Percentiles rank a stretch among this genome's conserved stretches.
phyloP scores from a whole-genome alignment of 371 early-diverging fungal species.

The Zychaea mexicana region DNA sequence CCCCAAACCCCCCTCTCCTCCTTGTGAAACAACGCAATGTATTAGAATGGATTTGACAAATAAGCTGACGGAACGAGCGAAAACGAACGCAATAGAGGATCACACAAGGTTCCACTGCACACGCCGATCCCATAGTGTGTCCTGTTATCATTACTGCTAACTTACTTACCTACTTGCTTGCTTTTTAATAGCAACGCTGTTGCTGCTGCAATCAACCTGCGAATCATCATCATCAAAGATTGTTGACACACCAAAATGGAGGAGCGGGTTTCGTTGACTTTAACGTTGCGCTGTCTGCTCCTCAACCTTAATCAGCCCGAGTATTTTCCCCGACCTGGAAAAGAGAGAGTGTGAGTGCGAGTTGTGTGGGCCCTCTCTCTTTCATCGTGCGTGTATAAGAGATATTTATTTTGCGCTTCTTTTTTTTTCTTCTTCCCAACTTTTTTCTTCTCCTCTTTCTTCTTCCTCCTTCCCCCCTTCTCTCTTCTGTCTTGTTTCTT shows the following conservation, averaged over 20 bases:
- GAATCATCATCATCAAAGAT: neutral
- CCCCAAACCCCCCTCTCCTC: neutral
- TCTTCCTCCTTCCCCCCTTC: neutral
- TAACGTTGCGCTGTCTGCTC: neutral
- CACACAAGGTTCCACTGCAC: slow-evolving; percentile 5
- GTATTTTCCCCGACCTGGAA: neutral
- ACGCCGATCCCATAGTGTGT: neutral
- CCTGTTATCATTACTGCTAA: neutral
- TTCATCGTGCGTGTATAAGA: neutral
- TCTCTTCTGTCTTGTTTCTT: neutral
- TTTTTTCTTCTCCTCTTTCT: neutral
- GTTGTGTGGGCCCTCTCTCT: too few species aligned
- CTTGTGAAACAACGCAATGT: neutral
- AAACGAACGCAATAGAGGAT: neutral
- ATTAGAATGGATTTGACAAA: neutral
- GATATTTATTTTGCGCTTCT: too few species aligned
- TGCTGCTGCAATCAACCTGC: too few species aligned
- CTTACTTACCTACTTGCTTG: too few species aligned
- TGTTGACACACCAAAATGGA: neutral
- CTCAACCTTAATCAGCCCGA: slow-evolving; percentile 1
- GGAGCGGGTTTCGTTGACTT: neutral
- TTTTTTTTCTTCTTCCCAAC: neutral
- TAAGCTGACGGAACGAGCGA: neutral
- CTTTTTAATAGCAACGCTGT: too few species aligned
- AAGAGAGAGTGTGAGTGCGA: neutral